Conservation (phyloP, 495 filamentous ascomycete genomes). For the Penicillium tannophilum region DNA sequence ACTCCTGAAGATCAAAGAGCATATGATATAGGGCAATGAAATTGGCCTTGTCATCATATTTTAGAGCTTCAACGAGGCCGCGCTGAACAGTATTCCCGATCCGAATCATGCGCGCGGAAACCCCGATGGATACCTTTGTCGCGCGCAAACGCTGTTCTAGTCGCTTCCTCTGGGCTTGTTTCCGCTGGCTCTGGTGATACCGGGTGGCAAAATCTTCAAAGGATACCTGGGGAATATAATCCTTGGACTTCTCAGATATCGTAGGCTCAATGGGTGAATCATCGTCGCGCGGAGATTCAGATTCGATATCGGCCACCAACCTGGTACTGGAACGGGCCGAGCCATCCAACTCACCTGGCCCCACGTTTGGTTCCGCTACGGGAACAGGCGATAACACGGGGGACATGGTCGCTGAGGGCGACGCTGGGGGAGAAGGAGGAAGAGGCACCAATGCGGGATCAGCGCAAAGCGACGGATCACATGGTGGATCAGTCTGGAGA, state of each 20-base stretch:
- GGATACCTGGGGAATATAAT: slow-evolving; percentile 35
- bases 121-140: slow-evolving; percentile 66
- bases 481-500: slow-evolving; percentile 30
- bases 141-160: slow-evolving; percentile 46
- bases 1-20: slow-evolving; percentile 83
- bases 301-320: slow-evolving; percentile 6
- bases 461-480: slow-evolving; percentile 30
- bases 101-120: slow-evolving; percentile 77
- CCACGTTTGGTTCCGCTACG: slow-evolving; percentile 19
- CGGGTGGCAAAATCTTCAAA: slow-evolving; percentile 48
- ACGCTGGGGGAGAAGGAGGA: slow-evolving; percentile 30
- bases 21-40: slow-evolving; percentile 88
- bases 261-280: slow-evolving; percentile 16
- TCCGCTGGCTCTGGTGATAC: slow-evolving; percentile 48
- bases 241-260: slow-evolving; percentile 16
- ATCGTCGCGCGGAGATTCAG: slow-evolving; percentile 31
- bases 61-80: slow-evolving; percentile 84
- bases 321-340: slow-evolving; percentile 42
- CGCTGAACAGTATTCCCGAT: slow-evolving; percentile 77
- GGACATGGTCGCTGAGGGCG: slow-evolving; percentile 24
- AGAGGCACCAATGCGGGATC: slow-evolving; percentile 31
- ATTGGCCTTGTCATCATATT: slow-evolving; percentile 83
- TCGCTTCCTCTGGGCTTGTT: slow-evolving; percentile 41
- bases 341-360: slow-evolving; percentile 46
- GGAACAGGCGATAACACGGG: slow-evolving; percentile 3